Conservation (phyloP, 2,329 filamentous ascomycete species). For the Leptodontidium sp. region DNA sequence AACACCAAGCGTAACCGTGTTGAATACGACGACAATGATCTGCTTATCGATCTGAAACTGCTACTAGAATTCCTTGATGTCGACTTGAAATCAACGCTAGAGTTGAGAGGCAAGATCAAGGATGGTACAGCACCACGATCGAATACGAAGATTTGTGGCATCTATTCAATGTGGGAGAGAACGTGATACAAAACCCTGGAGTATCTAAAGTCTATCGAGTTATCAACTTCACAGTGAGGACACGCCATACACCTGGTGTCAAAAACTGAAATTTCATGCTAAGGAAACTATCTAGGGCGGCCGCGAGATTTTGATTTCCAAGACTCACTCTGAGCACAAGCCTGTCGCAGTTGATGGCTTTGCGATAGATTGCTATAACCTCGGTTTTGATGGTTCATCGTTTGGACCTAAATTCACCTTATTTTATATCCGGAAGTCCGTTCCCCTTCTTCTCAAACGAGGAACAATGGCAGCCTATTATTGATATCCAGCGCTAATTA, state of each 20-base stretch:
- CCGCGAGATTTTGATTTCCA: slow-evolving; percentile 10
- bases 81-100: slow-evolving; percentile 17
- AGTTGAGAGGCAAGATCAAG: slow-evolving; percentile 9
- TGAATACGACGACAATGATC: no score
- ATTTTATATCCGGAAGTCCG: slow-evolving; percentile 7
- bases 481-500: background rate
- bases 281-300: slow-evolving; percentile 1
- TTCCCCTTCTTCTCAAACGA: background rate
- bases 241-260: background rate
- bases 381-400: slow-evolving; percentile 1
- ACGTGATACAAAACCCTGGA: background rate
- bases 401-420: slow-evolving; percentile 13
- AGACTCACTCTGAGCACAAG: background rate
- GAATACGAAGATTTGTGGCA: slow-evolving; percentile 20
- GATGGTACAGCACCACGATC: slow-evolving; percentile 12
- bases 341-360: slow-evolving; percentile 14
- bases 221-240: slow-evolving; percentile 9
- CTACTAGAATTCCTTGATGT: slow-evolving; percentile 20
- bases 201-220: slow-evolving; percentile 13
- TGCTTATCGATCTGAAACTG: slow-evolving; percentile 3
- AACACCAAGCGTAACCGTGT: no score
- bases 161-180: slow-evolving; percentile 15
- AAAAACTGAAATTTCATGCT: background rate
- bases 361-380: slow-evolving; percentile 20
- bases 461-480: background rate